These are phyloP conservation scores for Apophysomyces sp. DNA, from an alignment of 371 early-diverging fungal genomes.

Conservation along the genomic window DNA sequence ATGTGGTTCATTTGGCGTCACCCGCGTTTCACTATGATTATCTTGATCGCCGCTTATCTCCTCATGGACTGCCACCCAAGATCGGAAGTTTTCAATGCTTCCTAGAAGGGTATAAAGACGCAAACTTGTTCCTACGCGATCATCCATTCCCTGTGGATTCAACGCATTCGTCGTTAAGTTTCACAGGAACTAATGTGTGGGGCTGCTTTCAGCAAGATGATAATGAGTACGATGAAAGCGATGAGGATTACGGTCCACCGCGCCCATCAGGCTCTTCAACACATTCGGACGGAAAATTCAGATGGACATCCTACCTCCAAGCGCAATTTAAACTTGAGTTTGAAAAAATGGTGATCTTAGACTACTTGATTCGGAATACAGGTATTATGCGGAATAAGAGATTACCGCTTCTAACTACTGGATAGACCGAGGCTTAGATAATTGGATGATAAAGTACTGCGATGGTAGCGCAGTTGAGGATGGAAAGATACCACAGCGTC, in stretches of 20 bases:
- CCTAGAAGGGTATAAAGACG: conserved; percentile 79
- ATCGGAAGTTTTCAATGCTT: conserved; percentile 89
- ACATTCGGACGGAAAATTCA: conserved; percentile 20
- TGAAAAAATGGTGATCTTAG: conserved; percentile 81
- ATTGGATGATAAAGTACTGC: conserved; percentile 86
- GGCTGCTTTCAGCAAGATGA: conserved; percentile 28
- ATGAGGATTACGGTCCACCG: background rate
- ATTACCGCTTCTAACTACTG: background rate
- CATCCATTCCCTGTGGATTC: conserved; percentile 50
- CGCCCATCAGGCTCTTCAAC: conserved; percentile 5
- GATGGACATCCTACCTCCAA: conserved; percentile 67
- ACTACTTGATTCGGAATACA: conserved; percentile 91
- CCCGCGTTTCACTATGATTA: conserved; percentile 80
- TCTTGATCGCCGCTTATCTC: conserved; percentile 50
- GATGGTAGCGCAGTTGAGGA: conserved; percentile 34
- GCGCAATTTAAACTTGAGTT: conserved; percentile 79
- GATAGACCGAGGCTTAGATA: conserved; percentile 81
- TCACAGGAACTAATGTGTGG: conserved; percentile 26
- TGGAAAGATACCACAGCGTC: background rate
- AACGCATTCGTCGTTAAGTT: conserved; percentile 5
- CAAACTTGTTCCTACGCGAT: conserved; percentile 72
- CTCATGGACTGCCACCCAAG: conserved; percentile 63
- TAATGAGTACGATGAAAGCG: conserved; percentile 1
- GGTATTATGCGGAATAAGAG: conserved; percentile 39
- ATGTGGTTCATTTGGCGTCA: conserved; percentile 71